Evolutionary conservation across 2,329 filamentous ascomycete genomes (phyloP).

Genomic region (Salinomyces thailandicus): DNA sequence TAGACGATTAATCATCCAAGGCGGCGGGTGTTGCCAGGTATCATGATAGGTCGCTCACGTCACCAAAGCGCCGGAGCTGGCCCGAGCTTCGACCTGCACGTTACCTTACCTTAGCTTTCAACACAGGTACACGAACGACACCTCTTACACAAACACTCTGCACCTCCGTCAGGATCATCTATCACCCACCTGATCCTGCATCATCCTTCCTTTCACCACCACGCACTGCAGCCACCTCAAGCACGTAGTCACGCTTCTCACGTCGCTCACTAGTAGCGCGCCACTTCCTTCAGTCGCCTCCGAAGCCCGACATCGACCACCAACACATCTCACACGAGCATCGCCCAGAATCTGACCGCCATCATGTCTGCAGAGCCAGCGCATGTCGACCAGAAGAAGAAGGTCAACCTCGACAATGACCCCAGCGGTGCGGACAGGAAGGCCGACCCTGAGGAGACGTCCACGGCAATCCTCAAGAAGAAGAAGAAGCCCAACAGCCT

Average conservation of each 20-base stretch:
- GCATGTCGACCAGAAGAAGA: conserved; percentile 33
- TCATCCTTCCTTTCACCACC: background rate
- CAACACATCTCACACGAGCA: background rate
- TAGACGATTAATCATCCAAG: conserved; percentile 1
- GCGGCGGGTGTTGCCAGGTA: conserved; percentile 1
- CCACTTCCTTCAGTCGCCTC: background rate
- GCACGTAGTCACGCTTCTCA: background rate
- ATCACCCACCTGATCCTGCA: background rate
- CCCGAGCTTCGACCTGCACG: background rate
- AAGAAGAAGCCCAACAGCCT: conserved; percentile 99
- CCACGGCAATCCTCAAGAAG: conserved; percentile 97
- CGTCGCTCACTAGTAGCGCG: background rate
- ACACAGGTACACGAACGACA: background rate
- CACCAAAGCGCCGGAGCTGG: background rate
- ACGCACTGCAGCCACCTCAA: too few relatives aligned
- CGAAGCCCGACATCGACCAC: background rate
- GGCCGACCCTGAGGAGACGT: conserved; percentile 61
- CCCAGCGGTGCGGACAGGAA: conserved; percentile 23
- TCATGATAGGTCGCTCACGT: background rate
- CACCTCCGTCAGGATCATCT: background rate
- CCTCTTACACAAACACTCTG: background rate
- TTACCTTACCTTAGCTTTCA: too few relatives aligned
- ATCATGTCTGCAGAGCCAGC: conserved; percentile 43
- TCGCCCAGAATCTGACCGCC: conserved; percentile 2
- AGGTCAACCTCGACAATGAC: conserved; percentile 35